Evolutionary conservation across 169 alveolate species (phyloP).

Genomic region (Cryptosporidium parvum): DNA sequence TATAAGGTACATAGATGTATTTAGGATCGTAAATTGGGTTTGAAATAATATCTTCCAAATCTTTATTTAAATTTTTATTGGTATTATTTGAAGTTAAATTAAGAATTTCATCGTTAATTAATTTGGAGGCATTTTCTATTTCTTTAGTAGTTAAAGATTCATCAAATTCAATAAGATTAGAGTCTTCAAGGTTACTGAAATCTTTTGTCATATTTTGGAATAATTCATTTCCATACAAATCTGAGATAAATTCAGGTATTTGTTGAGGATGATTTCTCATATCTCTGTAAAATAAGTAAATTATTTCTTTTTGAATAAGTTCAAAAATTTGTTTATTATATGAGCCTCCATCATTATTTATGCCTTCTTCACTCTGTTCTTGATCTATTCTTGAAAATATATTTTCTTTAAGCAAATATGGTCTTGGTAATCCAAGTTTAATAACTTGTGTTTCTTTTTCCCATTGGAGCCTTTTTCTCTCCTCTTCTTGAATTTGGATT

Average conservation of each 20-base stretch:
- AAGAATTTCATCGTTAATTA: constrained; percentile 33
- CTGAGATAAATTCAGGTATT: constrained; percentile 41
- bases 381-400: background rate
- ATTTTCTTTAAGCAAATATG: constrained; percentile 29
- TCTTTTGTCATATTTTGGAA: constrained; percentile 9
- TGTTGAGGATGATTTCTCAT: constrained; percentile 34
- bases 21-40: constrained; percentile 47
- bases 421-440: constrained; percentile 47
- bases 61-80: background rate
- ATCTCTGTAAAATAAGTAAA: constrained; percentile 35
- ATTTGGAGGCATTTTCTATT: background rate
- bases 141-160: constrained; percentile 20
- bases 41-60: background rate
- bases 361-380: background rate
- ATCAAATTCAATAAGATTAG: background rate
- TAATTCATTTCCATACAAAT: constrained; percentile 24
- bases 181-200: background rate
- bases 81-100: background rate
- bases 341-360: background rate
- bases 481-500: background rate
- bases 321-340: background rate
- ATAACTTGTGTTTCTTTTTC: constrained; percentile 45
- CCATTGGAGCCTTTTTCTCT: background rate
- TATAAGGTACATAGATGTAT: constrained; percentile 76
- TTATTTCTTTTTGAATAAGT: constrained; percentile 23